Base-by-base conservation (phyloP, 2,329 filamentous ascomycete genomes). In the Sporothrix luriei region DNA sequence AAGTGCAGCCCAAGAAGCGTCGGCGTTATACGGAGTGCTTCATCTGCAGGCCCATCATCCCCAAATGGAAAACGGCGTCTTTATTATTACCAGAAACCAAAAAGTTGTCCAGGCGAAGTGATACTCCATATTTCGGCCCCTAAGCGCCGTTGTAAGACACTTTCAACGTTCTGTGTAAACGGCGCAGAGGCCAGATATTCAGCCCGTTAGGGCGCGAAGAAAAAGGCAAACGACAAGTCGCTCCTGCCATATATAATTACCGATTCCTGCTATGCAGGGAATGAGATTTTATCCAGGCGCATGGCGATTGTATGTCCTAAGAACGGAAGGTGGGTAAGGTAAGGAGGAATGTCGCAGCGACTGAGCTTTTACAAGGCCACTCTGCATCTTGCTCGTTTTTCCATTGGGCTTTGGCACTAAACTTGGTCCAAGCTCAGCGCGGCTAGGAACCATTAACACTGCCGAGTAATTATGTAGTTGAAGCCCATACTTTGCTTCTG, bases 321-420 rank as follows among this genome's bases (percentile, higher is more conserved):
- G n/a, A 9, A 62, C 26, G 40, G 43, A 9, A 64, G 46, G n/a
- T 40, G 62, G 62, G 62, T 66, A 51, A 66, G 62, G 62, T 66
- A 26, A 66, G 48, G 40, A 65, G 29, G 21, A 52, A 66, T 40
- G 4, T 26, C 46, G 48, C 62, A 66, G 40, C 14, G 62, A 29
- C 21, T 38, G 46, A 61, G 33, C 33, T 29, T 19, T 48, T 21
- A 64, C 59, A 49, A 46, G 59, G 59, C 26, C 57, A 21, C 57
- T 33, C 14, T 65, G 43, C 61, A 26, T 24, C 13, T 65, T 16
- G 38, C 19, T 46, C 57, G 24, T 9, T 24, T 14, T 46, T 46
- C 26, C 24, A n/a, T 43, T n/a, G 38, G n/a, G n/a, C 11, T 40
- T 10, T 10, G 11, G 10, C 19, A 21, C 54, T 33, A 29, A 59